Evolutionary conservation across 495 filamentous ascomycete species (phyloP).

Genomic region (Hypoxylon trugodes): DNA sequence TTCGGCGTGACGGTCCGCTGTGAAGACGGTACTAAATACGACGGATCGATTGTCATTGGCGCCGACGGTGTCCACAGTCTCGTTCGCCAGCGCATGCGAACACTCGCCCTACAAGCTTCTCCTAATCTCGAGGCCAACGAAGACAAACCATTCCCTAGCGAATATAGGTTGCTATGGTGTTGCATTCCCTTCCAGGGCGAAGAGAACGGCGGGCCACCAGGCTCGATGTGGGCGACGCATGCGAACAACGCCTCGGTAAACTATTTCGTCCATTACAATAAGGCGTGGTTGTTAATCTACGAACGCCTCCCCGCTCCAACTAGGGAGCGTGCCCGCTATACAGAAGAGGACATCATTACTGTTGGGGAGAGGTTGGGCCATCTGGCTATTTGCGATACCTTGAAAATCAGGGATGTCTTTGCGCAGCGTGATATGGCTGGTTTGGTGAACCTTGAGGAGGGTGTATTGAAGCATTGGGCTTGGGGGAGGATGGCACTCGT

Average conservation of each 20-base stretch:
- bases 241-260: constrained; percentile 16
- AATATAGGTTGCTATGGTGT: constrained; percentile 26
- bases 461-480: constrained; percentile 46
- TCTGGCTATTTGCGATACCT: constrained; percentile 19
- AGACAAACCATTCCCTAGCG: constrained; percentile 26
- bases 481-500: constrained; percentile 49
- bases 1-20: constrained; percentile 37
- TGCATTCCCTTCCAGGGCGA: constrained; percentile 17
- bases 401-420: constrained; percentile 47
- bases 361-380: constrained; percentile 44
- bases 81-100: constrained; percentile 49
- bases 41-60: constrained; percentile 57
- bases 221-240: neutral
- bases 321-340: constrained; percentile 40
- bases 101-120: constrained; percentile 32
- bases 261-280: constrained; percentile 36
- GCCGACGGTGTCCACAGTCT: constrained; percentile 59
- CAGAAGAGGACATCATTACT: constrained; percentile 41
- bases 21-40: constrained; percentile 47
- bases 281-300: constrained; percentile 49
- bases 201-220: neutral
- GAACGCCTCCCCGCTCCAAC: constrained; percentile 43
- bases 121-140: constrained; percentile 17
- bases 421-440: constrained; percentile 26
- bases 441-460: constrained; percentile 49